These are phyloP conservation scores for Penicillium sp. DNA, from an alignment of 2,329 filamentous ascomycete species.

Conservation along the genomic window DNA sequence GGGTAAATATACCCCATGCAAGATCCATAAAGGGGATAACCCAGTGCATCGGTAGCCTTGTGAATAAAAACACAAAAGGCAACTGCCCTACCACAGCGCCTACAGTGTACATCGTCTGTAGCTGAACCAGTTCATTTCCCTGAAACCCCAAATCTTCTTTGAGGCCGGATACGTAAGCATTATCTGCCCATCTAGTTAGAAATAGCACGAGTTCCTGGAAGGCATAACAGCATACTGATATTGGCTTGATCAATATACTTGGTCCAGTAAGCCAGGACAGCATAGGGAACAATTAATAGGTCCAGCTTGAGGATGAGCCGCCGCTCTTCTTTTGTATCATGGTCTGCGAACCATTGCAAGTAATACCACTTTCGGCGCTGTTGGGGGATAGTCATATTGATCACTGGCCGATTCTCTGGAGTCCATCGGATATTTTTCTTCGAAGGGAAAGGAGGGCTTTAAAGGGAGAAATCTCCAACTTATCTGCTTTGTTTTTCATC, in stretches of 20 bases:
- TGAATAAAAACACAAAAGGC: constrained; percentile 58
- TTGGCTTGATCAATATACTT: constrained; percentile 63
- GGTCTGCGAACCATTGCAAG: constrained; percentile 53
- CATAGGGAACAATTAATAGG: constrained; percentile 60
- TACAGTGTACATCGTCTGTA: constrained; percentile 58
- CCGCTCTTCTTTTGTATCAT: constrained; percentile 56
- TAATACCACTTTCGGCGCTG: constrained; percentile 29
- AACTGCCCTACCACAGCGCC: constrained; percentile 58
- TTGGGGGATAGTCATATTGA: constrained; percentile 17
- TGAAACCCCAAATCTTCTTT: constrained; percentile 57
- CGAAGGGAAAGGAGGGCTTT: not conserved
- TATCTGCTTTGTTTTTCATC: not conserved
- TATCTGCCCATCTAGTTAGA: constrained; percentile 43
- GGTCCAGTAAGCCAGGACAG: constrained; percentile 60
- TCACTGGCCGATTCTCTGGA: not conserved
- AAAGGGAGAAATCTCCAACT: not conserved
- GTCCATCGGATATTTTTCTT: not conserved
- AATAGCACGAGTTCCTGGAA: not conserved
- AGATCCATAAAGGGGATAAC: constrained; percentile 58
- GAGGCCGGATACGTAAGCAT: constrained; percentile 60
- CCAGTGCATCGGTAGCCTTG: constrained; percentile 52
- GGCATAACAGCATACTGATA: constrained; percentile 46
- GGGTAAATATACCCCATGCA: constrained; percentile 61
- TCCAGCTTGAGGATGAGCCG: constrained; percentile 61
- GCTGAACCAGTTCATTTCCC: constrained; percentile 59